Base-by-base conservation (phyloP, 495 filamentous ascomycete genomes). In the Saxophila tyrrhenica region DNA sequence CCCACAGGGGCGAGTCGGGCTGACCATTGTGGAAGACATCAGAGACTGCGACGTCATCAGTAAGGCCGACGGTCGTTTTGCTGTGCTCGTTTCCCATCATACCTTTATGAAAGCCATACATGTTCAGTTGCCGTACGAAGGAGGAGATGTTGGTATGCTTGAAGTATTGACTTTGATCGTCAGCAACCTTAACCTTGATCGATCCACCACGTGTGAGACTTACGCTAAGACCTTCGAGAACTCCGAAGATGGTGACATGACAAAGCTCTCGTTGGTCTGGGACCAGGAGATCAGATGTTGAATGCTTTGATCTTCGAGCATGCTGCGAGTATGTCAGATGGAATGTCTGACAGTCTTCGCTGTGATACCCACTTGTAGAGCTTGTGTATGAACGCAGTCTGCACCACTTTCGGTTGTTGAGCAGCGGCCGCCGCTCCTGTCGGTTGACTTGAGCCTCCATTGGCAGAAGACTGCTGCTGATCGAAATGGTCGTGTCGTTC, bases 41-140 rank as follows among this genome's bases (percentile, higher is more conserved):
- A 77, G 92, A 95, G 61, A 97, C 92, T 98, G 59, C 25, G 10
- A 41, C 21, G 5, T 11, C 3, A 50, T 60, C 21, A 60, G 54
- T 38, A 44, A 9, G 8, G 35, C 35, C 35, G 35, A 10, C 8
- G 15, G 19, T n/a, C n/a, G n/a, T n/a, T n/a, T n/a, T n/a, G 20
- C 13, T 22, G 20, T 24, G 45, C 3, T 22, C 10, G 45, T 22
- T 29, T 29, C 19, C 10, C 9, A 42, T 50, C 41, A 5, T 75
- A 92, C 92, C 92, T 89, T 98, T 98, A 70, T 98, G 92, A 73
- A 98, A 98, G 1, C 92, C 92, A 62, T 98, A 98, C 92, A 98
- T 98, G 66, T 98, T 98, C 51, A 98, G 74, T 70, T 98, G 92
- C 47, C 92, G 81, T 35, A 98, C 92, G 66, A 98, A 98, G 10